These are phyloP conservation scores for Coniochaeta ligniaria DNA, from an alignment of 2,329 filamentous ascomycete species.

Conservation along the genomic window DNA sequence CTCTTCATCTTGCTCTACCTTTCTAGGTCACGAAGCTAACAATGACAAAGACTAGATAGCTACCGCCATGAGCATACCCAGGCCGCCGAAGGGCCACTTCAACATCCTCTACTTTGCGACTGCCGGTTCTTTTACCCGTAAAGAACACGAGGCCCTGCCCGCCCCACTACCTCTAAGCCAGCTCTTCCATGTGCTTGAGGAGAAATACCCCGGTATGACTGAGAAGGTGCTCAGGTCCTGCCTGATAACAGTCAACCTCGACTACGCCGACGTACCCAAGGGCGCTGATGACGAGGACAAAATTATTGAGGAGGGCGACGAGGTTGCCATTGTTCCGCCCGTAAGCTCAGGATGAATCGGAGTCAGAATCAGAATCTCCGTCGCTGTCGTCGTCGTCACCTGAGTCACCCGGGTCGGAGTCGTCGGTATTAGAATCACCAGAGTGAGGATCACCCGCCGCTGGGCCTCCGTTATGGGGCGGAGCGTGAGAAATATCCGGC, in stretches of 20 bases:
- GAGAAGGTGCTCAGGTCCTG: slow-evolving; percentile 63
- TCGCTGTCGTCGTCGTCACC: neutral
- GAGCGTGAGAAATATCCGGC: neutral
- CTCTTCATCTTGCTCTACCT: slow-evolving; percentile 5
- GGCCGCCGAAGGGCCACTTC: slow-evolving; percentile 59
- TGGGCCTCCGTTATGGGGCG: neutral
- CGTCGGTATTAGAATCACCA: neutral
- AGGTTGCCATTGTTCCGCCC: slow-evolving; percentile 81
- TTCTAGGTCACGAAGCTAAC: slow-evolving; percentile 2
- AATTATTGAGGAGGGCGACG: slow-evolving; percentile 65
- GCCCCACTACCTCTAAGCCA: slow-evolving; percentile 57
- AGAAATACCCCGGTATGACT: slow-evolving; percentile 62
- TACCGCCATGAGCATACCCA: slow-evolving; percentile 30
- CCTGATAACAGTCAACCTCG: slow-evolving; percentile 71
- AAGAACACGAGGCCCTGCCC: slow-evolving; percentile 55
- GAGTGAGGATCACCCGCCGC: neutral
- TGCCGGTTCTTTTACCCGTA: slow-evolving; percentile 64
- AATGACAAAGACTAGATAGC: slow-evolving; percentile 2
- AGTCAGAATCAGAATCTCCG: neutral
- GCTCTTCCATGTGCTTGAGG: slow-evolving; percentile 63
- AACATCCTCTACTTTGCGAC: slow-evolving; percentile 77
- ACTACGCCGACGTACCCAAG: slow-evolving; percentile 66
- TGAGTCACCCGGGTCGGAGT: neutral
- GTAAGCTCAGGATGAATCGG: slow-evolving; percentile 68
- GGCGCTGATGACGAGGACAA: slow-evolving; percentile 29